These are phyloP conservation scores for Hordeum marinum DNA, from an alignment of 176 grass and related monocot genomes.

Conservation along the genomic window DNA sequence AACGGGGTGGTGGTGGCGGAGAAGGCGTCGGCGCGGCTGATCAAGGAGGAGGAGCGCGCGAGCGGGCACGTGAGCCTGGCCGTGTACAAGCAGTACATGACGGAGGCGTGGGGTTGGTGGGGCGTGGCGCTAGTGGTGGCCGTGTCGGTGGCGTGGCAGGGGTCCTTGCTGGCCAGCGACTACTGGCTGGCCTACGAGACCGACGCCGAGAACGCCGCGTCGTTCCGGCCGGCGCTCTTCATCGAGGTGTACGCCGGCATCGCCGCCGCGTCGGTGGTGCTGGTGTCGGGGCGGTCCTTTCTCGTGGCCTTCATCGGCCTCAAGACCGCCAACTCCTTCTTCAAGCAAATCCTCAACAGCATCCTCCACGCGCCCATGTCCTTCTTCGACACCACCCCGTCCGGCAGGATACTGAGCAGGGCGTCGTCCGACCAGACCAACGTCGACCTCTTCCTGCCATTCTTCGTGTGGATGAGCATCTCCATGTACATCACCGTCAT, in stretches of 20 bases:
- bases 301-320: conserved; percentile 72
- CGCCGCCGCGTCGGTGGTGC: conserved; percentile 39
- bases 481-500: conserved; percentile 87
- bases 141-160: conserved; percentile 55
- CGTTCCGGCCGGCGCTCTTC: conserved; percentile 56
- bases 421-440: conserved; percentile 94
- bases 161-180: conserved; percentile 67
- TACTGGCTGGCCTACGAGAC: conserved; percentile 93
- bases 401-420: conserved; percentile 94
- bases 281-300: conserved; percentile 48
- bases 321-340: conserved; percentile 68
- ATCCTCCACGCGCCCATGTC: conserved; percentile 96
- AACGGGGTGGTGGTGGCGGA: conserved; percentile 31
- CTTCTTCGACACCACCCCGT: conserved; percentile 96
- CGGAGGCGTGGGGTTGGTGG: conserved; percentile 91
- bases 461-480: conserved; percentile 69
- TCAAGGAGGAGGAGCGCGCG: conserved; percentile 81
- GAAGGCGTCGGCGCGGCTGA: conserved; percentile 69
- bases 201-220: conserved; percentile 31
- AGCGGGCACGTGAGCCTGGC: conserved; percentile 71
- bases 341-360: conserved; percentile 79
- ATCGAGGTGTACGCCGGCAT: conserved; percentile 65
- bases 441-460: conserved; percentile 84
- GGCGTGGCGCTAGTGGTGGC: conserved; percentile 39
- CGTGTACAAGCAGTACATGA: conserved; percentile 81